phyloP scores from a whole-genome alignment of 495 filamentous ascomycete genomes.

The Trichodelitschia bisporula region DNA sequence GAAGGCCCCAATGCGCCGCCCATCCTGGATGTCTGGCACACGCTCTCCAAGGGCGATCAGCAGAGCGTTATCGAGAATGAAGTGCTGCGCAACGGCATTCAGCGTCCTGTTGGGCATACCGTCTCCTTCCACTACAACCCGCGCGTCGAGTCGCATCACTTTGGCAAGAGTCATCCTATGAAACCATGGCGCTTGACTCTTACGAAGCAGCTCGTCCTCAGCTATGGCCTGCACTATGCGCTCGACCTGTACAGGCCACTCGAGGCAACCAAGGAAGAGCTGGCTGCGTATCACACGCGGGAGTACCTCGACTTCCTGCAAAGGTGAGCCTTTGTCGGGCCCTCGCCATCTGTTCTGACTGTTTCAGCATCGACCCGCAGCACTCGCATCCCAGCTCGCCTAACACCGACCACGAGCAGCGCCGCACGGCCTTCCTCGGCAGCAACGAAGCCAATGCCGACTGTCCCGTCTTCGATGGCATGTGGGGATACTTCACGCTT shows the following conservation, averaged over 20 bases:
- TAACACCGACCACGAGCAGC: slow-evolving; percentile 17
- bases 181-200: slow-evolving; percentile 94
- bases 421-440: slow-evolving; percentile 18
- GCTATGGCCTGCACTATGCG: slow-evolving; percentile 83
- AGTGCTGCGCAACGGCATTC: slow-evolving; percentile 48
- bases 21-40: slow-evolving; percentile 1
- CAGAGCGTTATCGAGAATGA: slow-evolving; percentile 32
- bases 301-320: slow-evolving; percentile 79
- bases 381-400: too few species aligned
- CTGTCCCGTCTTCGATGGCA: slow-evolving; percentile 87
- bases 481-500: slow-evolving; percentile 85
- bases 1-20: too few species aligned
- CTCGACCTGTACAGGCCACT: slow-evolving; percentile 83
- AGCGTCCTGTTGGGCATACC: slow-evolving; percentile 40
- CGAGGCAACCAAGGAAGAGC: slow-evolving; percentile 63
- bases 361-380: too few species aligned
- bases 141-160: slow-evolving; percentile 89
- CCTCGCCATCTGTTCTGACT: too few species aligned
- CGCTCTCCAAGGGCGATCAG: slow-evolving; percentile 32
- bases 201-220: slow-evolving; percentile 77
- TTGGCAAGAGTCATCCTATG: slow-evolving; percentile 89
- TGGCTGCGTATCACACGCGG: slow-evolving; percentile 60
- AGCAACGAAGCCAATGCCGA: slow-evolving; percentile 75
- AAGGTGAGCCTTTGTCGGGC: slow-evolving; percentile 25
- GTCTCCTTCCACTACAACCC: slow-evolving; percentile 96